A percentile compares a stretch with the other conserved stretches of the same genome.
These are phyloP conservation scores for Mycena metata DNA, from an alignment of 768 basidiomycete genomes.

Conservation along the genomic window DNA sequence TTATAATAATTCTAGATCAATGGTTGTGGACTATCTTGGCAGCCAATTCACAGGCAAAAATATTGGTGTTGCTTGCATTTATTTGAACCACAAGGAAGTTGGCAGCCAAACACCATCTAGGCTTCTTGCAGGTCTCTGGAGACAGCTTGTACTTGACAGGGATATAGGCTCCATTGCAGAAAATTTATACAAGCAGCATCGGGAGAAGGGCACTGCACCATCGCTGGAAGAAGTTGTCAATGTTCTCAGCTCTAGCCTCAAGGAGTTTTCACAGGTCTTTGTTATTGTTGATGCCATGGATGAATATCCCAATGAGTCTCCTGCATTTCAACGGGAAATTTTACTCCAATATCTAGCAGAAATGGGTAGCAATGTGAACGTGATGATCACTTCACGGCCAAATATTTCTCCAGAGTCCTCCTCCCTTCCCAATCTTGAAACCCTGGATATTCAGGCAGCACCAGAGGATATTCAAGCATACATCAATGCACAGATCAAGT, in stretches of 20 bases:
- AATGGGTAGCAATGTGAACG: background rate
- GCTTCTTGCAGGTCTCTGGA: too few species aligned
- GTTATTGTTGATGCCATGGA: constrained; percentile 10
- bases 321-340: background rate
- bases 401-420: background rate
- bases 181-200: constrained; percentile 11
- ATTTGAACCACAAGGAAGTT: too few species aligned
- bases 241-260: constrained; percentile 1
- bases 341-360: constrained; percentile 1
- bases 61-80: constrained; percentile 10
- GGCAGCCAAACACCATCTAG: too few species aligned
- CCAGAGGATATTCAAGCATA: background rate
- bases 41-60: background rate
- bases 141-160: background rate
- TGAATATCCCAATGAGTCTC: constrained; percentile 4
- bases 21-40: constrained; percentile 8
- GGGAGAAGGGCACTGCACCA: constrained; percentile 5
- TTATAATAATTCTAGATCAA: constrained; percentile 10
- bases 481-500: background rate
- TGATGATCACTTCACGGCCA: constrained; percentile 5
- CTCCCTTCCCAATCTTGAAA: background rate
- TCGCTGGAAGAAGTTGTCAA: constrained; percentile 5
- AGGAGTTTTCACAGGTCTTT: constrained; percentile 4
- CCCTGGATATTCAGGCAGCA: background rate
- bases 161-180: constrained; percentile 6